Percentiles rank a stretch among this genome's conserved stretches.
Conservation (phyloP, 2,329 filamentous ascomycete genomes). For the Fusarium irregulare region DNA sequence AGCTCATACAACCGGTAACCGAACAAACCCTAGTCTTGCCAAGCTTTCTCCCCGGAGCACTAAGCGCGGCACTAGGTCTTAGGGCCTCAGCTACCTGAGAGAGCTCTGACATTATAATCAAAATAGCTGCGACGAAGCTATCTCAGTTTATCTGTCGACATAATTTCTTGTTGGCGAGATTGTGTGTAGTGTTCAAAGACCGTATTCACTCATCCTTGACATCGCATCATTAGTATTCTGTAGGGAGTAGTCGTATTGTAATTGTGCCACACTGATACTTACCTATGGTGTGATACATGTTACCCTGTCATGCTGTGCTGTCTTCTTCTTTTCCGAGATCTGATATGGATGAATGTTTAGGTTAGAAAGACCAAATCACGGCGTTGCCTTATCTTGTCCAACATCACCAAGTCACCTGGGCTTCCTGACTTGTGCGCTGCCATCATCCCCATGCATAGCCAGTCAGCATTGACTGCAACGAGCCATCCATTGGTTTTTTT, state of each 20-base stretch:
- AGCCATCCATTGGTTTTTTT: background rate
- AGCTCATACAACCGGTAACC: slow-evolving; percentile 22
- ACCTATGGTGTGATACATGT: slow-evolving; percentile 16
- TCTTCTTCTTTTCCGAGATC: slow-evolving; percentile 8
- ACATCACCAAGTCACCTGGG: slow-evolving; percentile 5
- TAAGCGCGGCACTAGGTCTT: slow-evolving; percentile 29
- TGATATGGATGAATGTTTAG: slow-evolving; percentile 3
- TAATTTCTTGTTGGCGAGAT: background rate
- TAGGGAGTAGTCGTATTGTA: background rate
- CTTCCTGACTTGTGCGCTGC: slow-evolving; percentile 8
- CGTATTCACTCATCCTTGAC: background rate
- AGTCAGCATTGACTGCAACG: background rate
- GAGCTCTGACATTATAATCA: slow-evolving; percentile 13
- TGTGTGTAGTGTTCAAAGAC: background rate
- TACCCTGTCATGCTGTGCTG: slow-evolving; percentile 15
- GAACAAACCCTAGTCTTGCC: slow-evolving; percentile 35
- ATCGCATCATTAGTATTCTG: background rate
- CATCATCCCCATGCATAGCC: background rate
- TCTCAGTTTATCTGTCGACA: slow-evolving; percentile 4
- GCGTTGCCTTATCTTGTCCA: slow-evolving; percentile 6
- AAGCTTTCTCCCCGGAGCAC: slow-evolving; percentile 38
- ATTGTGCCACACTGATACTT: slow-evolving; percentile 4
- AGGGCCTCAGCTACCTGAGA: slow-evolving; percentile 17
- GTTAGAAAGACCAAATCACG: background rate
- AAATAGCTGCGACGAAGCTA: slow-evolving; percentile 11